Base-by-base conservation (phyloP, 495 filamentous ascomycete genomes). In the Penicillium subrubescens region DNA sequence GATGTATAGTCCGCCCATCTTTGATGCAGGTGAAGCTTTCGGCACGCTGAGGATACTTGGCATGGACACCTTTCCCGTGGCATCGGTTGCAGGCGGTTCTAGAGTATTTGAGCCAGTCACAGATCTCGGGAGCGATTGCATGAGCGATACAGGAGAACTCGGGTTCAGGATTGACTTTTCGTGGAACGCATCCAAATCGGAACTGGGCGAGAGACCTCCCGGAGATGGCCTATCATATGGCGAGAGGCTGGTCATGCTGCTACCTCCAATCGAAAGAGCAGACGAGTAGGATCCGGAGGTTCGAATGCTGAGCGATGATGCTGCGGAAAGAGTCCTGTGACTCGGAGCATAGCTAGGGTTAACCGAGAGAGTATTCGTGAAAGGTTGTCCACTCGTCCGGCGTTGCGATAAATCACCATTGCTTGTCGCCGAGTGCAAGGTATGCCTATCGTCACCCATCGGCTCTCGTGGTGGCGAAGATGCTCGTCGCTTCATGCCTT, bases 401-500 rank as follows among this genome's bases (percentile, higher is more conserved):
- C 91, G 83, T 68, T 90, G 85, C 43, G 87, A 84, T 44, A 88
- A 68, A 70, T 95, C 91, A 66, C 84, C 87, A 35, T 85, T 85
- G 60, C 84, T 89, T 34, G 79, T 77, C 3, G 73, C 77, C 15
- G 81, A 78, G 63, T 88, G 84, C 60, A 90, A 71, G 5, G 83
- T 72, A 48, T 80, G 82, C 34, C 84, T 76, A 67, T 93, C 91
- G 33, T 92, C 90, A n/a, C 81, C 79, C 11, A 88, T 86, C 35
- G 91, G 89, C 56, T 93, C 92, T 7, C 86, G 85, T 15, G 88
- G 90, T 27, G 92, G 91, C 27, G 92, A 94, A 3, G 91, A 93
- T 27, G 93, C 92, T 59, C 91, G 82, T 62, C 93, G 85, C 73
- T 97, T 97, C 73, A 82, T 90, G 78, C 64, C 92, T 82, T 75